These are phyloP conservation scores for Starmerella vaccinii DNA, from an alignment of 805 yeast species.

Conservation along the genomic window DNA sequence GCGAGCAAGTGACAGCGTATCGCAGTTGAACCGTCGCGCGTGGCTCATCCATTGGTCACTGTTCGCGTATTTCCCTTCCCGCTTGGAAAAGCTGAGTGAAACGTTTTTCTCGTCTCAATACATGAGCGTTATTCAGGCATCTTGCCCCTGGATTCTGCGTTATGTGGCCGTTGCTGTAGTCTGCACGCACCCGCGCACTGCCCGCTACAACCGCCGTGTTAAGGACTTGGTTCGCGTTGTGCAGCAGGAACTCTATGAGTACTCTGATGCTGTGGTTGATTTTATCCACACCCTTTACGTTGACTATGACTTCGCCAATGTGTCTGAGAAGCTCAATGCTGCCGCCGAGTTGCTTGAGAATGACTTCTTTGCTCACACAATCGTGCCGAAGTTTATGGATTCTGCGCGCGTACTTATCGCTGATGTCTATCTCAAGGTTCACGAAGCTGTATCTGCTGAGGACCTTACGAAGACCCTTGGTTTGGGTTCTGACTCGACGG, in stretches of 20 bases:
- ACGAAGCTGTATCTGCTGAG: slow-evolving; percentile 40
- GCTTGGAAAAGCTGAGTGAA: slow-evolving; percentile 44
- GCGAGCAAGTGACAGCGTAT: slow-evolving; percentile 43
- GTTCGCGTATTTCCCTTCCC: slow-evolving; percentile 51
- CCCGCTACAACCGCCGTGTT: slow-evolving; percentile 40
- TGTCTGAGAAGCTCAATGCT: slow-evolving; percentile 40
- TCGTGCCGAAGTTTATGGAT: slow-evolving; percentile 36
- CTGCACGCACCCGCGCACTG: slow-evolving; percentile 20
- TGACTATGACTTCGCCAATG: slow-evolving; percentile 48
- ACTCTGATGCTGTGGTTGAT: slow-evolving; percentile 52
- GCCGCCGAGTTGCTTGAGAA: slow-evolving; percentile 41
- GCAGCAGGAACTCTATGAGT: slow-evolving; percentile 54
- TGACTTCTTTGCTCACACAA: slow-evolving; percentile 47
- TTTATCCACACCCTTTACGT: slow-evolving; percentile 47
- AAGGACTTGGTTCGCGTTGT: slow-evolving; percentile 50
- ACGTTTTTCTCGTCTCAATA: slow-evolving; percentile 50
- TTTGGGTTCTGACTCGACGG: slow-evolving; percentile 39
- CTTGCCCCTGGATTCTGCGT: slow-evolving; percentile 62
- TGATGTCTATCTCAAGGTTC: slow-evolving; percentile 47
- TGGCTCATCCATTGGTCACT: slow-evolving; percentile 64
- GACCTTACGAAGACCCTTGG: slow-evolving; percentile 39
- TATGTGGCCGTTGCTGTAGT: slow-evolving; percentile 54
- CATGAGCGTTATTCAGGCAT: slow-evolving; percentile 56
- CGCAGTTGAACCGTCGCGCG: slow-evolving; percentile 51
- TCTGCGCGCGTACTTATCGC: slow-evolving; percentile 43